Percentiles rank a stretch among this genome's conserved stretches.
Evolutionary conservation across 2,329 filamentous ascomycete genomes (phyloP).

Genomic region (Aspergillus arachidicola): DNA sequence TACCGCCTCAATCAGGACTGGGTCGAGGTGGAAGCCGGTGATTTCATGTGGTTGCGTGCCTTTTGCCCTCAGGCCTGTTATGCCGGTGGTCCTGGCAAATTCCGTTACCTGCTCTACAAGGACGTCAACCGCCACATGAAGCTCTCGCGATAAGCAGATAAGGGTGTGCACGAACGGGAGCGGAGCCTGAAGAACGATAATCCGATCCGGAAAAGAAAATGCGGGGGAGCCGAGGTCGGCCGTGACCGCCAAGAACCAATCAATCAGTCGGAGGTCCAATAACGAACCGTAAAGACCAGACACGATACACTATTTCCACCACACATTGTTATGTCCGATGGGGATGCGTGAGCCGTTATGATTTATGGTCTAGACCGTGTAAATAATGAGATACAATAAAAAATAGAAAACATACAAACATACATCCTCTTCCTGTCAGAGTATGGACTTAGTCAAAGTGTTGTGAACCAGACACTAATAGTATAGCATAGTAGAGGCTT

Average conservation of each 20-base stretch:
- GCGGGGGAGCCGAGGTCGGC: not conserved
- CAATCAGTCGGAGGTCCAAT: not conserved
- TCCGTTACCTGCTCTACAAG: conserved; percentile 30
- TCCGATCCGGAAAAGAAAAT: not conserved
- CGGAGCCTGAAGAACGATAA: not conserved
- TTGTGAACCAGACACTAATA: no score
- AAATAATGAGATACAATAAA: no score
- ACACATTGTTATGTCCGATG: no score
- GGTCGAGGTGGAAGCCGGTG: conserved; percentile 30
- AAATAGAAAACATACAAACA: no score
- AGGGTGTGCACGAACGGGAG: not conserved
- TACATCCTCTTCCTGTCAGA: no score
- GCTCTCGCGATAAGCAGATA: conserved; percentile 14
- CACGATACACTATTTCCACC: no score
- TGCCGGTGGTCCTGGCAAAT: conserved; percentile 28
- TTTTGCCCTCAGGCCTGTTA: conserved; percentile 31
- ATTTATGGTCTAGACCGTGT: no score
- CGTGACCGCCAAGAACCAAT: not conserved
- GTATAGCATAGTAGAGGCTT: no score
- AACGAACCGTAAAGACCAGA: no score
- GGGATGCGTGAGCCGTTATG: no score
- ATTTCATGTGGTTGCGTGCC: conserved; percentile 31
- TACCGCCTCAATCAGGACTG: conserved; percentile 30
- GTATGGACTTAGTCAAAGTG: no score
- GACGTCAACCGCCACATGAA: conserved; percentile 32